Evolutionary conservation across 2,329 filamentous ascomycete genomes (phyloP), one percentile per base, ranked within the genome.

Genomic region (Fusarium sulawesiense): DNA sequence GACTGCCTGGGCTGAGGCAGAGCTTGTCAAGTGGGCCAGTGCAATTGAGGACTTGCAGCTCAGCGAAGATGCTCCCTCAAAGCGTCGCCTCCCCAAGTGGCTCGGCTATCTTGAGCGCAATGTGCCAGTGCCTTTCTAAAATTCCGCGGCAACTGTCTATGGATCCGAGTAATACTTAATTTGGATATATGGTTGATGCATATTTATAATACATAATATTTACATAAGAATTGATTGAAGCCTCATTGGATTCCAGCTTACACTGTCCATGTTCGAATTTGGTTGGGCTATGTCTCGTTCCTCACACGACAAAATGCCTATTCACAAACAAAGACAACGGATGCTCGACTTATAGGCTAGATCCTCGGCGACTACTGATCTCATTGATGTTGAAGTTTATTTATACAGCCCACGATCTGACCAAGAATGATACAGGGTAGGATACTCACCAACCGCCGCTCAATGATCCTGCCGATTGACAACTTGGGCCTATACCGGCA

Each of bases 31-130:
- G 74, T 91, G 85, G 80, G 89, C 82, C 0, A 91, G 86, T 73
- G 89, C 88, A 2, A 89, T 90, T 70, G 88, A 91, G 77, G 85
- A 90, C 74, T 75, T 89, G 66, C 85, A 87, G 76, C 72, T 78
- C 25, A 79, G 73, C 5, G 79, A 79, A 7, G 75, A 80, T 9
- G 84, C 82, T 0, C 72, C 76, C 14, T 84, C 84, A 58, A 82
- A 83, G 76, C 82, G 88, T 32, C 83, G 80, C 4, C 75, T 82
- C 48, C 87, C 88, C 0, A 78, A 80, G 60, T 90, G 87, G 86
- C 78, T 81, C 5, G 86, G 83, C 4, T 88, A 88, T 67, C 75
- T 84, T 48, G 75, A 76, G 56, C 80, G 80, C 41, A 85, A 85
- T 44, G 71, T 86, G 4, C 84, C 85, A 2, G 75, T 79, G 13